These are phyloP conservation scores for Boletus nobilissimus DNA, from an alignment of 1,284 basidiomycete genomes.

Conservation along the genomic window DNA sequence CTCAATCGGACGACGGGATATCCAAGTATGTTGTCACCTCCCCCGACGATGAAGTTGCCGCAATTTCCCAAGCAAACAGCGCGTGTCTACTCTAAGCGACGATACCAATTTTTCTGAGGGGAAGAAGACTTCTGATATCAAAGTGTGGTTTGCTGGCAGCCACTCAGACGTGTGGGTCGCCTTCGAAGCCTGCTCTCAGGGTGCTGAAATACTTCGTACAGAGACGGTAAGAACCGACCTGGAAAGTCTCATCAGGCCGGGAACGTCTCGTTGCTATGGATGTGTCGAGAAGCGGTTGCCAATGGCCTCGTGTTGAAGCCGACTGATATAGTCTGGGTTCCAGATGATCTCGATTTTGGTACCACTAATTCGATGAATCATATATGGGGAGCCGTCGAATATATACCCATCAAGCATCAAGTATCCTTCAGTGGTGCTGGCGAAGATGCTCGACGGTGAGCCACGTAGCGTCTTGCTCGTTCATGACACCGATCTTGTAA, in stretches of 20 bases:
- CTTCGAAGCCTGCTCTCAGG: background rate
- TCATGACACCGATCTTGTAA: background rate
- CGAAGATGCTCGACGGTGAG: slow-evolving; percentile 34
- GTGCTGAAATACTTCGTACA: slow-evolving; percentile 19
- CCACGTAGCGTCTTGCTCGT: background rate
- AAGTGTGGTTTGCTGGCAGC: slow-evolving; percentile 49
- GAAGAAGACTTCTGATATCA: slow-evolving; percentile 28
- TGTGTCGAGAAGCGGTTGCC: slow-evolving; percentile 41
- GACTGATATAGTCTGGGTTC: slow-evolving; percentile 40
- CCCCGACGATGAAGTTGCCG: background rate
- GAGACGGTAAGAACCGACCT: slow-evolving; percentile 35
- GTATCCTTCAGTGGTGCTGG: slow-evolving; percentile 32
- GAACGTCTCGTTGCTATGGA: slow-evolving; percentile 43
- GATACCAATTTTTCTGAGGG: background rate
- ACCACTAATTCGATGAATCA: slow-evolving; percentile 36
- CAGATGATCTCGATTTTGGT: slow-evolving; percentile 40
- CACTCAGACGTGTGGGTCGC: slow-evolving; percentile 48
- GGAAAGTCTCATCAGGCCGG: slow-evolving; percentile 37
- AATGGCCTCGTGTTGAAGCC: slow-evolving; percentile 37
- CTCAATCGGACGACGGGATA: slow-evolving; percentile 11
- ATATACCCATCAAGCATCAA: slow-evolving; percentile 43
- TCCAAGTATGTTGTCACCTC: slow-evolving; percentile 22
- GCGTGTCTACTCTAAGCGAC: background rate
- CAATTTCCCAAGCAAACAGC: background rate
- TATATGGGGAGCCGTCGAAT: slow-evolving; percentile 40